Evolutionary conservation across 768 basidiomycete genomes (phyloP), one percentile per base, ranked within the genome.

Genomic region (Boletus coccyginus): DNA sequence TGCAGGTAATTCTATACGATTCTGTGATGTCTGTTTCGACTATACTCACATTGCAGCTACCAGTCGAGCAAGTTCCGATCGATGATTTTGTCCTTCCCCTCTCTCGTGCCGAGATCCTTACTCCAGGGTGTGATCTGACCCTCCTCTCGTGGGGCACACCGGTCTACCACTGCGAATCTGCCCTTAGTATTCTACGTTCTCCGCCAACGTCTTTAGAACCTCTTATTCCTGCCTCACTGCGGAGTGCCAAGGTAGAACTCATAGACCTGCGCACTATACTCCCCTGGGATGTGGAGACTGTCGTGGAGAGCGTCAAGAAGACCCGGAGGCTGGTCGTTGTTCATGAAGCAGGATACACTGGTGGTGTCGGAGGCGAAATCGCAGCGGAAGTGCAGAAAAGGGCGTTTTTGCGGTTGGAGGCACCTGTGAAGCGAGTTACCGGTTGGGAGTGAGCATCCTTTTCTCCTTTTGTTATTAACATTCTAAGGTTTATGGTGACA

Each of bases 71-170:
- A 73, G 95, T 97, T 14, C 94, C 94, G 0, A 78, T 87, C 35
- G 90, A 92, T 66, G 94, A 96, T 69, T 98, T 79, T 65, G 77
- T 82, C 52, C 78, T 98, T n/a, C 92, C 94, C 0, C 79, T 98
- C 5, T 86, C 85, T 13, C 80, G 83, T 58, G 92, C 92, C 7
- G 94, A 98, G 66, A 80, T 81, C 9, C 81, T 98, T 11, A 71
- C 79, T 2, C 69, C 81, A 0, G 95, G 94, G 5, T 78, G 82
- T 11, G 94, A 97, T 67, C 76, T 97, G n/a, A 98, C 95, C 1
- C 72, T 97, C 29, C 76, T 97, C 19, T 84, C 93, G 8, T 98
- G 92, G 85, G 94, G 94, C n/a, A 94, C 94, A 14, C 92, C 94
- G 1, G 73, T 97, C 35, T 96, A 92, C 73, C 87, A 91, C 62